phyloP scores from a whole-genome alignment of 23 red algal species.

The Gracilariopsis chorda region DNA sequence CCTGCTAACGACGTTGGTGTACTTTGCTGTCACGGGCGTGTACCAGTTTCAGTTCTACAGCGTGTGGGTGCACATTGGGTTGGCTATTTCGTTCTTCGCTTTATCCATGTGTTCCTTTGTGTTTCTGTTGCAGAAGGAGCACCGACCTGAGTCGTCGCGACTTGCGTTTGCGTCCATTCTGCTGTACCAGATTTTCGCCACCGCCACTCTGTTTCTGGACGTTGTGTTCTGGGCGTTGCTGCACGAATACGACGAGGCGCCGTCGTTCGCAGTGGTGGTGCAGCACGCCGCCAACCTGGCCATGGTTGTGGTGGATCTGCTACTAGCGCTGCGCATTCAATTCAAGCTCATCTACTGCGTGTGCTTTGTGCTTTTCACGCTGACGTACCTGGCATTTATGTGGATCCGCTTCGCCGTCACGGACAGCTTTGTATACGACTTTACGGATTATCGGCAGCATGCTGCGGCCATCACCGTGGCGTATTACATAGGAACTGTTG shows the following conservation, averaged over 20 bases:
- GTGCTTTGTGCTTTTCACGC: not conserved
- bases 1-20: slow-evolving; percentile 13
- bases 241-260: not conserved
- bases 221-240: slow-evolving; percentile 55
- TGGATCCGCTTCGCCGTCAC: slow-evolving; percentile 49
- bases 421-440: slow-evolving; percentile 33
- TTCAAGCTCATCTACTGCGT: slow-evolving; percentile 36
- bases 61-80: slow-evolving; percentile 24
- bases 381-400: slow-evolving; percentile 43
- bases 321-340: slow-evolving; percentile 27
- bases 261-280: not conserved
- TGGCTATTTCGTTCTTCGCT: slow-evolving; percentile 19
- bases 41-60: slow-evolving; percentile 5
- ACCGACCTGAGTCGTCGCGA: not conserved
- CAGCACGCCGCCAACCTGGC: slow-evolving; percentile 32
- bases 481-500: slow-evolving; percentile 25
- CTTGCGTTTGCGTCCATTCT: slow-evolving; percentile 1
- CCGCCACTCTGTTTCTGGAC: slow-evolving; percentile 43
- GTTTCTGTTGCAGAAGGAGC: not conserved
- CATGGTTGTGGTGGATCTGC: slow-evolving; percentile 29
- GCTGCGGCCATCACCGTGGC: slow-evolving; percentile 27
- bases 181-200: slow-evolving; percentile 53
- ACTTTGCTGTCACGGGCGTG: not conserved
- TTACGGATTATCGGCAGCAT: slow-evolving; percentile 24
- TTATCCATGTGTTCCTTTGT: not conserved